Conservation (phyloP, 371 early-diverging fungal species). For the Dichotomocladium elegans region DNA sequence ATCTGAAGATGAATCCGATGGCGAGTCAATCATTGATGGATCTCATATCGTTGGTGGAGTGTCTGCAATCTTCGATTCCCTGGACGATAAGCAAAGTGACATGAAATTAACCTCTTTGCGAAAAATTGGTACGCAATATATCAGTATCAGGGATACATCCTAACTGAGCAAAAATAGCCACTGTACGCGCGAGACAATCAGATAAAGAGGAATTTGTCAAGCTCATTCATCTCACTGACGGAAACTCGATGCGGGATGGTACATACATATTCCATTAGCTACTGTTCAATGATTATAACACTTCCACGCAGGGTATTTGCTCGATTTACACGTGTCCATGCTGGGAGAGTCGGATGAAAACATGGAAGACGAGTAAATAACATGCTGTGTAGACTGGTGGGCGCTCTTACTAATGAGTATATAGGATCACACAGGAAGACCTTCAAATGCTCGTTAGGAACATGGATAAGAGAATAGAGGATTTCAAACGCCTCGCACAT, state of each 20-base stretch:
- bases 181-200: slow-evolving; percentile 10
- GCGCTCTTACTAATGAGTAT: neutral
- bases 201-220: slow-evolving; percentile 23
- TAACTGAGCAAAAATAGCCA: neutral
- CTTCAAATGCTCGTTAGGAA: neutral
- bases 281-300: neutral
- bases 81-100: neutral
- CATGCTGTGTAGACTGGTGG: neutral
- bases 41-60: neutral
- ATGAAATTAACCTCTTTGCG: neutral
- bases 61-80: neutral
- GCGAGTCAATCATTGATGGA: slow-evolving; percentile 3
- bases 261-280: neutral
- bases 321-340: slow-evolving; percentile 37
- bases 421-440: neutral
- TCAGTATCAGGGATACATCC: neutral
- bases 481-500: slow-evolving; percentile 2
- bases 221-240: slow-evolving; percentile 12
- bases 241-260: slow-evolving; percentile 9
- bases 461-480: slow-evolving; percentile 10
- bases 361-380: slow-evolving; percentile 13
- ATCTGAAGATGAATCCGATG: slow-evolving; percentile 10
- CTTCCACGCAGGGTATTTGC: slow-evolving; percentile 3
- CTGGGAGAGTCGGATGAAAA: slow-evolving; percentile 11
- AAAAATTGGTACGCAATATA: neutral